Evolutionary conservation across 768 basidiomycete species (phyloP), one percentile per base, ranked within the genome.

Genomic region (Pleurotus citrinopileatus): DNA sequence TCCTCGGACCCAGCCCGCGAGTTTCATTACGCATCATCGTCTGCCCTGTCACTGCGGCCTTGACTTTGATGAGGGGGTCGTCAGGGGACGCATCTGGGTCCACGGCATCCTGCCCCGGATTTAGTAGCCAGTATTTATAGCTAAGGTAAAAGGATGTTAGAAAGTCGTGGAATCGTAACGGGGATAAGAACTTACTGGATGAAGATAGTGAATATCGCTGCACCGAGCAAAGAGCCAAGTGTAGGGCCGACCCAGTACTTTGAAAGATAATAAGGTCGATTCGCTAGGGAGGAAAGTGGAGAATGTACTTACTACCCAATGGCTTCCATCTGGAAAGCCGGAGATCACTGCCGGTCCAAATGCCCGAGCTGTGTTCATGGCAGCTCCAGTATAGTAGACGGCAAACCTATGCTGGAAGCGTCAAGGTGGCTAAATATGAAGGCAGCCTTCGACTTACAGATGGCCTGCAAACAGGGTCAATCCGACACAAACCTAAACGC

Each of bases 241-340:
- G 78, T 78, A 1, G 87, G 87, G 37, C 89, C 87, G 5, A 87
- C 67, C 86, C 86, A 87, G 60, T 86, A 86, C 83, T 87, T 44
- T 45, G 29, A 25, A 25, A 12, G n/a, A n/a, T n/a, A n/a, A n/a
- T n/a, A 36, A 17, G 42, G 17, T 43, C 1, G 10, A 17, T 20
- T 17, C 55, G 53, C 6, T 10, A 22, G 3, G 47, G 19, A 3
- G n/a, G 9, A 17, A 32, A 1, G 23, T 19, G n/a, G n/a, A n/a
- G n/a, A n/a, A n/a, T n/a, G 23, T n/a, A n/a, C 81, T 25, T 65
- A 86, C 85, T 54, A 87, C 73, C 86, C 84, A 88, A 40, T 88
- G 87, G 4, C 69, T 54, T 22, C 65, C 58, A 42, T 70, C 60
- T 12, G 76, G 73, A 61, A 87, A 87, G n/a, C 82, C 79, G n/a